A percentile compares a stretch with the other conserved stretches of the same genome.
These are phyloP conservation scores for Naganishia sp. DNA, from an alignment of 1,284 basidiomycete species.

Conservation along the genomic window DNA sequence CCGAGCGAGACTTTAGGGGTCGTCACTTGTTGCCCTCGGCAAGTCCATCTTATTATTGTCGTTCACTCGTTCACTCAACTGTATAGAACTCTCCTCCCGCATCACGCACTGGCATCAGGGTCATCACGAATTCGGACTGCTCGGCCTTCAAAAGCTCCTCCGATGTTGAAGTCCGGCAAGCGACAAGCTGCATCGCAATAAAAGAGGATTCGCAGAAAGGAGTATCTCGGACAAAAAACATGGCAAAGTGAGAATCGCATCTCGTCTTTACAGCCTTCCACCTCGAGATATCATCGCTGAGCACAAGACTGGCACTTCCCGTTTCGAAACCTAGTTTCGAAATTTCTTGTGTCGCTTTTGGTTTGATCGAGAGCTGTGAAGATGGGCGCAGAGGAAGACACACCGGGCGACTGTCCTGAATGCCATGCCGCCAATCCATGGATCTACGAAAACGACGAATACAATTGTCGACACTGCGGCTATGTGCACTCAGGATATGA, in stretches of 20 bases:
- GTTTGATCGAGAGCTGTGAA: conserved; percentile 21
- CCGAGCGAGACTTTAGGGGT: no score
- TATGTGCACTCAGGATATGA: conserved; percentile 1
- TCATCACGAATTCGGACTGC: no score
- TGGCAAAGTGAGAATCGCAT: conserved; percentile 29
- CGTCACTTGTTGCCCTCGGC: no score
- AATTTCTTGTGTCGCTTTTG: conserved; percentile 3
- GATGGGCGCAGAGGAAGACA: conserved; percentile 6
- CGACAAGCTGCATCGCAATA: neutral
- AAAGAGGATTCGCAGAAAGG: neutral
- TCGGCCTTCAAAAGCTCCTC: no score
- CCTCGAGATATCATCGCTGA: conserved; percentile 29
- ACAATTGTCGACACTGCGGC: conserved; percentile 21
- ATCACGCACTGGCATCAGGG: no score
- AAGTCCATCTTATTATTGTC: no score
- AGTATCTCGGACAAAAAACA: neutral
- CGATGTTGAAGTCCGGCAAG: no score
- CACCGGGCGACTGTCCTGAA: conserved; percentile 7
- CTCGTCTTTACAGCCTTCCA: conserved; percentile 25
- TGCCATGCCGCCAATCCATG: conserved; percentile 18
- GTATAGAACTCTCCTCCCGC: no score
- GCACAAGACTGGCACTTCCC: conserved; percentile 21
- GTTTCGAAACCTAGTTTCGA: conserved; percentile 25
- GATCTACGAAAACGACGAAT: conserved; percentile 20
- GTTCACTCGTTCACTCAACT: no score